These are phyloP conservation scores for Pistacia atlantica DNA, from an alignment of 345 rosid genomes.

Conservation along the genomic window DNA sequence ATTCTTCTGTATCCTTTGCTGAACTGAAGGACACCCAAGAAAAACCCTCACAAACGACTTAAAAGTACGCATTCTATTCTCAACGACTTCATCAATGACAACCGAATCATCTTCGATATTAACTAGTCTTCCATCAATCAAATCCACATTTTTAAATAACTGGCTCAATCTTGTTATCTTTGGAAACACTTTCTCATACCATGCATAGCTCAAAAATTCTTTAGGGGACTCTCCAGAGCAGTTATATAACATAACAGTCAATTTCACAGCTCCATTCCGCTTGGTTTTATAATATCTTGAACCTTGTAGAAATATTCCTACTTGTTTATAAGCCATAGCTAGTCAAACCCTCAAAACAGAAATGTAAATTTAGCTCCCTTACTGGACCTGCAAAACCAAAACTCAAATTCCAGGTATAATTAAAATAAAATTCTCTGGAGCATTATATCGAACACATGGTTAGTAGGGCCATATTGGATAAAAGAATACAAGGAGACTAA, in stretches of 20 bases:
- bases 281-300: slow-evolving; percentile 10
- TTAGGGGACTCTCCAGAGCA: slow-evolving; percentile 33
- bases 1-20: slow-evolving; percentile 41
- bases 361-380: background rate
- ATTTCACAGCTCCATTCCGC: slow-evolving; percentile 20
- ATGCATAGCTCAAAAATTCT: slow-evolving; percentile 30
- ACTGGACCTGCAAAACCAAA: background rate
- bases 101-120: slow-evolving; percentile 38
- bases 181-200: slow-evolving; percentile 52
- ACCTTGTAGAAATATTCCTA: slow-evolving; percentile 15
- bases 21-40: slow-evolving; percentile 63
- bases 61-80: slow-evolving; percentile 38
- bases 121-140: slow-evolving; percentile 54
- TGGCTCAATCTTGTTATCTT: slow-evolving; percentile 46
- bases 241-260: slow-evolving; percentile 34
- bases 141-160: slow-evolving; percentile 50
- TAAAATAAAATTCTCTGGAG: background rate
- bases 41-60: slow-evolving; percentile 68
- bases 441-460: slow-evolving; percentile 14
- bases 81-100: too few species aligned
- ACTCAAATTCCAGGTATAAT: background rate
- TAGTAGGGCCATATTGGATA: background rate
- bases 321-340: slow-evolving; percentile 21
- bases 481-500: too few species aligned
- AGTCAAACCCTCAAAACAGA: background rate